These are phyloP conservation scores for Rhypophila decipiens DNA, from an alignment of 495 filamentous ascomycete genomes.

Conservation along the genomic window DNA sequence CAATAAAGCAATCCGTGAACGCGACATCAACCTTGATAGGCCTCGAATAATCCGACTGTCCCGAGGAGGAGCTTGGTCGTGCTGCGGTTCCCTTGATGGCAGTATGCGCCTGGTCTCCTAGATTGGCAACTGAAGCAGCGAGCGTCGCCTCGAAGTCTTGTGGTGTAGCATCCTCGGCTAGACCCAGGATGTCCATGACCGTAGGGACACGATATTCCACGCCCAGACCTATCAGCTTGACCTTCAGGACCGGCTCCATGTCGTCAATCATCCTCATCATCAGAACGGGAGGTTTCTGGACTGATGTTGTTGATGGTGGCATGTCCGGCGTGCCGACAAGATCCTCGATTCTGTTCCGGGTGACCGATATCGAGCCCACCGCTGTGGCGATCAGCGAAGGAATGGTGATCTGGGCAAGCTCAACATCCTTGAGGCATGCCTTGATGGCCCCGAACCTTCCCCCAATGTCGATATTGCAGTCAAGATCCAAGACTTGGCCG, in stretches of 20 bases:
- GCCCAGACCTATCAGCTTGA: slow-evolving; percentile 75
- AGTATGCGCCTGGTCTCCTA: slow-evolving; percentile 54
- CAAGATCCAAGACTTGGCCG: slow-evolving; percentile 54
- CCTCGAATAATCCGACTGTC: slow-evolving; percentile 27
- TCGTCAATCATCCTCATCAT: slow-evolving; percentile 82
- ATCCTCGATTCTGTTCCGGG: slow-evolving; percentile 62
- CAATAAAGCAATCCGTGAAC: slow-evolving; percentile 72
- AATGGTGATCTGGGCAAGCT: slow-evolving; percentile 77
- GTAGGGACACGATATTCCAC: slow-evolving; percentile 81
- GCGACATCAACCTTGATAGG: slow-evolving; percentile 63
- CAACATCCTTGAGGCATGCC: slow-evolving; percentile 50
- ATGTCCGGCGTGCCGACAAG: slow-evolving; percentile 43
- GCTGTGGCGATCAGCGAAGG: slow-evolving; percentile 75
- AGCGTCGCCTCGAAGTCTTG: slow-evolving; percentile 71
- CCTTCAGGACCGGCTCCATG: slow-evolving; percentile 80
- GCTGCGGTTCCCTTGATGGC: slow-evolving; percentile 31
- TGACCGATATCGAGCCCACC: slow-evolving; percentile 51
- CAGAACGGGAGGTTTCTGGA: slow-evolving; percentile 42
- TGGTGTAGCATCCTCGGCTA: slow-evolving; percentile 59
- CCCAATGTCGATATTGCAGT: slow-evolving; percentile 51
- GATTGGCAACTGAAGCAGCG: slow-evolving; percentile 69
- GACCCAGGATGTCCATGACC: slow-evolving; percentile 67
- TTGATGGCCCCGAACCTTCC: slow-evolving; percentile 60
- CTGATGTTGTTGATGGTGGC: slow-evolving; percentile 30
- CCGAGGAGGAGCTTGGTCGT: not conserved